Evolutionary conservation across 208 protist species (phyloP).

Genomic region (Trypanosoma lewisi): DNA sequence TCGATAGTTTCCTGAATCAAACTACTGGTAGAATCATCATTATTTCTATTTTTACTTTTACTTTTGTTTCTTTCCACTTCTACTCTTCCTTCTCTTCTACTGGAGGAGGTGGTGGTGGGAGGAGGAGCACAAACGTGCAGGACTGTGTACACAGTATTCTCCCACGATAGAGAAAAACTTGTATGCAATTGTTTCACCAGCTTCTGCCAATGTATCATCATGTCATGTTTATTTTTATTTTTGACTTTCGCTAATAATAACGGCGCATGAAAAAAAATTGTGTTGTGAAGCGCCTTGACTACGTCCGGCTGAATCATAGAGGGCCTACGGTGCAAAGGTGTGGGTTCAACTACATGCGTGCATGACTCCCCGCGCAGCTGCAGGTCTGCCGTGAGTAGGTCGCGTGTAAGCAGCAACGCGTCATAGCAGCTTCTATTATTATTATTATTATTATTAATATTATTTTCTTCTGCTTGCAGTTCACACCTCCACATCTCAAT

Average conservation of each 20-base stretch:
- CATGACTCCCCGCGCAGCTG: constrained; percentile 2
- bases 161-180: constrained; percentile 23
- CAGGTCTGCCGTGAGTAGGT: constrained; percentile 15
- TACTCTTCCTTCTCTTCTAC: not conserved
- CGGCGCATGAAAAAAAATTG: not conserved
- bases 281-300: constrained; percentile 1
- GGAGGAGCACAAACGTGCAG: constrained; percentile 15
- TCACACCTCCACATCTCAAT: constrained; percentile 11
- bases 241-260: not conserved
- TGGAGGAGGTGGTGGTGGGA: not conserved
- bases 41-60: not conserved
- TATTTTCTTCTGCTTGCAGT: not conserved
- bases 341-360: not conserved
- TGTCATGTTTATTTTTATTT: not conserved
- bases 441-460: not conserved
- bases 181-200: constrained; percentile 16
- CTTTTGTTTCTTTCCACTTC: not conserved
- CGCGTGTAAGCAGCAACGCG: constrained; percentile 12
- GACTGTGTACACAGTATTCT: constrained; percentile 23
- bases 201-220: not conserved
- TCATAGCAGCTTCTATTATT: not conserved
- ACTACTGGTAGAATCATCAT: not conserved
- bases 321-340: not conserved
- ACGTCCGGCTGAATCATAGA: constrained; percentile 12
- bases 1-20: not conserved